phyloP scores from a whole-genome alignment of 2,329 filamentous ascomycete species.

The Epichloe amarillans region DNA sequence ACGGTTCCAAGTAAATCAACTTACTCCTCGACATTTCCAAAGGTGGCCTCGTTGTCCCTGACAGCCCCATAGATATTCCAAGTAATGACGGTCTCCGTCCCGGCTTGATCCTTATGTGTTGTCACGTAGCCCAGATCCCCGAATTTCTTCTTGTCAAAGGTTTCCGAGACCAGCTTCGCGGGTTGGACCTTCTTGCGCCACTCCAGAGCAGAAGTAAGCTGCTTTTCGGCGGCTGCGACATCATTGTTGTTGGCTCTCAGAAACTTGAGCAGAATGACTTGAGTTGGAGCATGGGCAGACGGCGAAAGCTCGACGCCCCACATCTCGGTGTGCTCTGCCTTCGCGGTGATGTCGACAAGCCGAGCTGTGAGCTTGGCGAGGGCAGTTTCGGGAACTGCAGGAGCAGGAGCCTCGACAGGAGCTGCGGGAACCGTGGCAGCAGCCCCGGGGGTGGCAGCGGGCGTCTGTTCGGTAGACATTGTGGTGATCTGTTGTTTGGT shows the following conservation, averaged over 20 bases:
- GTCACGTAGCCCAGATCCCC: constrained; percentile 70
- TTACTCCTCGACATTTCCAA: constrained; percentile 69
- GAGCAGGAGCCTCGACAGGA: constrained; percentile 6
- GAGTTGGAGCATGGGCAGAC: constrained; percentile 53
- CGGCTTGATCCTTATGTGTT: constrained; percentile 44
- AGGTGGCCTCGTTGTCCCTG: constrained; percentile 71
- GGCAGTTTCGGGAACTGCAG: constrained; percentile 15
- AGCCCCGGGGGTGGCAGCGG: constrained; percentile 7
- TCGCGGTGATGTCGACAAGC: constrained; percentile 43
- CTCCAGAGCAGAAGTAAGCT: constrained; percentile 64
- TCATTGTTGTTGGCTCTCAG: constrained; percentile 79
- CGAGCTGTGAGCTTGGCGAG: constrained; percentile 44
- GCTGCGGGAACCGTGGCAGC: constrained; percentile 9
- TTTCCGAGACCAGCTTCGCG: constrained; percentile 45
- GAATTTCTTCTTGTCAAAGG: constrained; percentile 59
- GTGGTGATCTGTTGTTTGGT: background rate
- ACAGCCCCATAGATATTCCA: constrained; percentile 91
- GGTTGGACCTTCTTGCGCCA: constrained; percentile 75
- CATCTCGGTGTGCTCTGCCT: constrained; percentile 59
- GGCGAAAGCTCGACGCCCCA: constrained; percentile 62
- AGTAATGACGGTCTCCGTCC: constrained; percentile 53
- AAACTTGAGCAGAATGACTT: constrained; percentile 84
- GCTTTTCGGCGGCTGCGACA: constrained; percentile 57
- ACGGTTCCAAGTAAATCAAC: background rate
- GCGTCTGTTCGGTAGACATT: constrained; percentile 15